Conservation (phyloP, 208 protist species). For the Leptomonas seymouri region DNA sequence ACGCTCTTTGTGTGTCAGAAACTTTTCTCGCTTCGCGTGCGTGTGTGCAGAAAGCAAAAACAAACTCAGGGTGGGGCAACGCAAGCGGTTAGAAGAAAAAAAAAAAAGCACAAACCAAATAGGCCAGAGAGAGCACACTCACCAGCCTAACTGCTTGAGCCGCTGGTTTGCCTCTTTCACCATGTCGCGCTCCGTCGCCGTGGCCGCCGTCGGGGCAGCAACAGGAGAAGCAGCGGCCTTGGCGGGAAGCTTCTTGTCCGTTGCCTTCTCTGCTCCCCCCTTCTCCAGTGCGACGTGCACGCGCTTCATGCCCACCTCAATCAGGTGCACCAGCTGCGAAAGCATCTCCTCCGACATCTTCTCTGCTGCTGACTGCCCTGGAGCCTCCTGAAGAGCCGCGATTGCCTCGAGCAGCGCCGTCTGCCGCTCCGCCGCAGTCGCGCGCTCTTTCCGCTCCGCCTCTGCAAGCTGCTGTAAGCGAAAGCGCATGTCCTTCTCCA, state of each 20-base stretch:
- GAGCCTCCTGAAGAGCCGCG: conserved; percentile 13
- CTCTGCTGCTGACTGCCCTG: conserved; percentile 14
- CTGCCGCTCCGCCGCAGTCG: conserved; percentile 25
- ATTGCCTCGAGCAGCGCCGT: conserved; percentile 26
- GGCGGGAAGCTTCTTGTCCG: background rate
- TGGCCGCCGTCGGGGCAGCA: background rate
- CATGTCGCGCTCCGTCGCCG: conserved; percentile 27
- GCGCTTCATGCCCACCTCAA: conserved; percentile 58
- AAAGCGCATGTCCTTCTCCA: conserved; percentile 54
- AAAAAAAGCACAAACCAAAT: no score
- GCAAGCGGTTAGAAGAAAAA: conserved; percentile 19
- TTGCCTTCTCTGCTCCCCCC: background rate
- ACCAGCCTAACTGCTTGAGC: conserved; percentile 43
- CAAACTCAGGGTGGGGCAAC: no score
- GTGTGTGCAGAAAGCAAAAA: no score
- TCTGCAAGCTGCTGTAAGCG: conserved; percentile 40
- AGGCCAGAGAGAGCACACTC: background rate
- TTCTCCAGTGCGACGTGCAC: conserved; percentile 43
- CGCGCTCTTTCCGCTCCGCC: conserved; percentile 34
- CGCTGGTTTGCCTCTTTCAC: conserved; percentile 30
- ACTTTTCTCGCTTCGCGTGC: no score
- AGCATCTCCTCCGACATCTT: conserved; percentile 39
- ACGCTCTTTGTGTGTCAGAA: no score
- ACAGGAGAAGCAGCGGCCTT: background rate
- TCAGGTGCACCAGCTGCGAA: conserved; percentile 50